phyloP scores from a whole-genome alignment of 768 basidiomycete genomes.

The Kwoniella botswanensis region DNA sequence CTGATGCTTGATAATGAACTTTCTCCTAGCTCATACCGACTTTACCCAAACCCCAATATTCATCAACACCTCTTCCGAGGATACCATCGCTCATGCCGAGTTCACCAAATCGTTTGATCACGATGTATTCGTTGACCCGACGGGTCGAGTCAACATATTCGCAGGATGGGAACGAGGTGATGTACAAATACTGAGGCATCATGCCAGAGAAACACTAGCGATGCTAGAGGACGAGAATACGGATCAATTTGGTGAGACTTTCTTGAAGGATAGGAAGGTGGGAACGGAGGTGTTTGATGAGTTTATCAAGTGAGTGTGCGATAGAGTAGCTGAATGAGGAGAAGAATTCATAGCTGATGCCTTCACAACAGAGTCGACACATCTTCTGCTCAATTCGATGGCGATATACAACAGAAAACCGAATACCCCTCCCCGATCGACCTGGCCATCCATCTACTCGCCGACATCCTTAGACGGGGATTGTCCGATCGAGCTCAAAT shows the following conservation, averaged over 20 bases:
- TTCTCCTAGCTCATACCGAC: conserved; percentile 69
- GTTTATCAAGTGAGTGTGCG: conserved; percentile 36
- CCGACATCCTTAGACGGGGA: conserved; percentile 63
- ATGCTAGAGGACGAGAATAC: conserved; percentile 61
- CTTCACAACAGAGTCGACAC: conserved; percentile 44
- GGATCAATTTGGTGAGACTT: conserved; percentile 73
- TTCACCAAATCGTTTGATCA: conserved; percentile 46
- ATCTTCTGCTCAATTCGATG: conserved; percentile 23
- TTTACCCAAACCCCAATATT: conserved; percentile 60
- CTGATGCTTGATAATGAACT: not conserved
- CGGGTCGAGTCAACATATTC: conserved; percentile 76
- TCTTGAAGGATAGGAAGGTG: conserved; percentile 73
- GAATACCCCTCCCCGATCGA: conserved; percentile 36
- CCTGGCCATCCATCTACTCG: conserved; percentile 46
- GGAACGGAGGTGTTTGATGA: conserved; percentile 73
- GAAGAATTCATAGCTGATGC: conserved; percentile 9
- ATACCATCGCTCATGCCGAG: conserved; percentile 36
- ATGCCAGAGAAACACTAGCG: conserved; percentile 76
- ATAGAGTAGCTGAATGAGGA: not conserved
- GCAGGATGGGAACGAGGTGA: conserved; percentile 76
- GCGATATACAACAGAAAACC: conserved; percentile 19
- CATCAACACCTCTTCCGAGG: conserved; percentile 13
- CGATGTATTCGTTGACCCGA: conserved; percentile 77
- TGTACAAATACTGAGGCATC: conserved; percentile 75
- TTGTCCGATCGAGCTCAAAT: conserved; percentile 75